Conservation (phyloP, 2,329 filamentous ascomycete species). For the Penicillium sp. region DNA sequence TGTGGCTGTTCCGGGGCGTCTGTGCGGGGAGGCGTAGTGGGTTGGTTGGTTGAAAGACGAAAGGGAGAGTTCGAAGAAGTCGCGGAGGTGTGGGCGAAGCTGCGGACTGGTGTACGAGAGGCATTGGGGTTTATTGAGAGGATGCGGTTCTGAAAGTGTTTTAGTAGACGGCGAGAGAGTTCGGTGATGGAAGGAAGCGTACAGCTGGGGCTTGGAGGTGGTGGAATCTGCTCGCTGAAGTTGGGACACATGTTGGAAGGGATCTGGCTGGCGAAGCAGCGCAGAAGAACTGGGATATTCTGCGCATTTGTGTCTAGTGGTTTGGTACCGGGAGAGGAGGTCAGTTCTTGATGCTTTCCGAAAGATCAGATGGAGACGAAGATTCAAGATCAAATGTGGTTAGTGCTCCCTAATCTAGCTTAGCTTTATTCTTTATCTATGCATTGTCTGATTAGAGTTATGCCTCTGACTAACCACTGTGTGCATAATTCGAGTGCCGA, state of each 20-base stretch:
- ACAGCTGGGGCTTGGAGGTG: slow-evolving; percentile 6
- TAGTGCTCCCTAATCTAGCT: neutral
- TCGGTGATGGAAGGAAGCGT: neutral
- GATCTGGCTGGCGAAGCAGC: neutral
- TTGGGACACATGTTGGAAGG: slow-evolving; percentile 2
- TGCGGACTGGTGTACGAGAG: neutral
- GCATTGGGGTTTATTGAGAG: neutral
- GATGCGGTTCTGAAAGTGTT: neutral
- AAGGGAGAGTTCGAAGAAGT: slow-evolving; percentile 19
- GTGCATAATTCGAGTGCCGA: neutral
- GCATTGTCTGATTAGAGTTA: neutral
- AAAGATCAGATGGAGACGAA: neutral
- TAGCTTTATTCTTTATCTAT: neutral
- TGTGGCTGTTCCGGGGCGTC: neutral
- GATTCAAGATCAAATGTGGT: neutral
- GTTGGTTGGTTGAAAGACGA: slow-evolving; percentile 21
- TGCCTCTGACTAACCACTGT: neutral
- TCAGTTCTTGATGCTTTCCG: slow-evolving; percentile 2
- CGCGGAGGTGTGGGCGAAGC: slow-evolving; percentile 14
- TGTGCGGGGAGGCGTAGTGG: slow-evolving; percentile 1
- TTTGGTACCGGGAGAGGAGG: neutral
- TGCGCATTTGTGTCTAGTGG: slow-evolving; percentile 8
- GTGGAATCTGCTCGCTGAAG: slow-evolving; percentile 10
- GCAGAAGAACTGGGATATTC: neutral
- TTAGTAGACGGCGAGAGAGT: neutral